Conservation (phyloP, 2,329 filamentous ascomycete species). For the Neonectria ditissima region DNA sequence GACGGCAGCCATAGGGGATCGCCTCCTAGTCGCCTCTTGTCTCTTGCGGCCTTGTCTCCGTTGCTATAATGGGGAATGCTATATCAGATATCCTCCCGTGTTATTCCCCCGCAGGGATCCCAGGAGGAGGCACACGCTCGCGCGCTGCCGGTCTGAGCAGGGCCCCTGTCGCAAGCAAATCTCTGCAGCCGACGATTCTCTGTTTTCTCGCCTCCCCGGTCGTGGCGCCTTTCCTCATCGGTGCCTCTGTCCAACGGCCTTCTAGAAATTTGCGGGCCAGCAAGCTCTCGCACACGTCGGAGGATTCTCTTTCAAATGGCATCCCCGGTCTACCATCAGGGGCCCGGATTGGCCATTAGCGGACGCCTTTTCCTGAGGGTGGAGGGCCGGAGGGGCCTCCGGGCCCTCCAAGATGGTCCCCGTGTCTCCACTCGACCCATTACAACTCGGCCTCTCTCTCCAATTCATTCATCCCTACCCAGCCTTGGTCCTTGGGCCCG, state of each 20-base stretch:
- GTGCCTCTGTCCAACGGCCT: constrained; percentile 42
- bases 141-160: constrained; percentile 20
- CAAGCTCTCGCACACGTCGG: constrained; percentile 44
- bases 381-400: constrained; percentile 44
- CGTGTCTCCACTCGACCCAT: constrained; percentile 47
- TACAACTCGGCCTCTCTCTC: constrained; percentile 42
- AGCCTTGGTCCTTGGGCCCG: constrained; percentile 25
- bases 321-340: constrained; percentile 41
- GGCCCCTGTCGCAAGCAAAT: constrained; percentile 44
- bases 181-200: constrained; percentile 43
- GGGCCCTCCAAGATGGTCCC: constrained; percentile 46
- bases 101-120: constrained; percentile 36
- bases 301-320: constrained; percentile 48
- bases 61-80: constrained; percentile 22
- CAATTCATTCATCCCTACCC: constrained; percentile 42
- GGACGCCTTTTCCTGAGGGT: constrained; percentile 38
- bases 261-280: constrained; percentile 50
- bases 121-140: constrained; percentile 14
- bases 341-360: constrained; percentile 41
- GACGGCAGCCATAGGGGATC: constrained; percentile 38
- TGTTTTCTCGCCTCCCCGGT: constrained; percentile 41
- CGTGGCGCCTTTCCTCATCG: constrained; percentile 38
- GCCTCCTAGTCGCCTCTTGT: constrained; percentile 8
- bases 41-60: constrained; percentile 17
- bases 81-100: constrained; percentile 28